A percentile compares a stretch with the other conserved stretches of the same genome.
These are phyloP conservation scores for Clarireedia hainanense DNA, from an alignment of 2,329 filamentous ascomycete species.

Conservation along the genomic window DNA sequence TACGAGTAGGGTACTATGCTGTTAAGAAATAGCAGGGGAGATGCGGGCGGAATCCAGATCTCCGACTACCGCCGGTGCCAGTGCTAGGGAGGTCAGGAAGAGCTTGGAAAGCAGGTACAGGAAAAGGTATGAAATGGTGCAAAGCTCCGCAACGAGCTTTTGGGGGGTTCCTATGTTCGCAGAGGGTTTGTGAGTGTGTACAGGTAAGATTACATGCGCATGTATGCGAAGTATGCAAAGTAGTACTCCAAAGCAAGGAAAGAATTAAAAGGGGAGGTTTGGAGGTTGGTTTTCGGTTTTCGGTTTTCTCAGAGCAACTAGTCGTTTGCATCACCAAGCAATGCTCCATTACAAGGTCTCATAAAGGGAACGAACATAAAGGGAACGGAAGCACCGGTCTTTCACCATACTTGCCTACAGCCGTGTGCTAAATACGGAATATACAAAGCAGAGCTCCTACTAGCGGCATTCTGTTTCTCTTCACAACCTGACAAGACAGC, in stretches of 20 bases:
- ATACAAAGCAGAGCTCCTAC: no score
- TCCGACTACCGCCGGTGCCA: not conserved
- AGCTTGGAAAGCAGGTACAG: not conserved
- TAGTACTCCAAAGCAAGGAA: not conserved
- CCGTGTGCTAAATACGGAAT: no score
- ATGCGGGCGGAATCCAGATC: not conserved
- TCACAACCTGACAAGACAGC: no score
- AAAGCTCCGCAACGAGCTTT: not conserved
- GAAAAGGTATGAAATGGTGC: not conserved
- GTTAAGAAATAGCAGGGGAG: not conserved
- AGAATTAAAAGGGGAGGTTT: not conserved
- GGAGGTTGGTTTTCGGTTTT: not conserved
- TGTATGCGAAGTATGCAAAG: no score
- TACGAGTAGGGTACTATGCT: no score
- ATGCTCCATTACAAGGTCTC: constrained; percentile 7
- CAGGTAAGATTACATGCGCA: no score
- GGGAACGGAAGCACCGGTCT: not conserved
- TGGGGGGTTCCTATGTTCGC: no score
- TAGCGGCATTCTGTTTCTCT: no score
- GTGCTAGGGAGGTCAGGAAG: no score
- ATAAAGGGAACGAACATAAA: not conserved
- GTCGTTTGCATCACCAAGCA: constrained; percentile 2
- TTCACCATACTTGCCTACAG: no score
- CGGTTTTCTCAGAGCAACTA: not conserved
- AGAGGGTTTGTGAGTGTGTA: no score